Evolutionary conservation across 2,329 filamentous ascomycete genomes (phyloP), one percentile per base, ranked within the genome.

Genomic region (Cladosporium sp.): DNA sequence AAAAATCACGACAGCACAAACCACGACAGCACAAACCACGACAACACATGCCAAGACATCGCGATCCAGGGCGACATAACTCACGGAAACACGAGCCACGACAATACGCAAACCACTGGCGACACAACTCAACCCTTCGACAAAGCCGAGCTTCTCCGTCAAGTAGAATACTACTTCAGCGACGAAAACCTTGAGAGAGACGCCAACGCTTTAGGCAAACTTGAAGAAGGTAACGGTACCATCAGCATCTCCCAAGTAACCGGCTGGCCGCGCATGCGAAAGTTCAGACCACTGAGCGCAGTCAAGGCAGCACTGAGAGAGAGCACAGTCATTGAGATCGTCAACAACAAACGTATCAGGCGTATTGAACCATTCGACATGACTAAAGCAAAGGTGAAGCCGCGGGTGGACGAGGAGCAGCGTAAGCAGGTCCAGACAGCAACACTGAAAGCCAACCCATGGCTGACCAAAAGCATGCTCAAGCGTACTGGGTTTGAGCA

Each of bases 401-500:
- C 68, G 40, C 46, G 62, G 14, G 49, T 67, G 50, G 62, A 67
- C 12, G 69, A 70, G 52, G 61, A 61, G 7, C 67, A 70, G 31
- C 52, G 69, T 40, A 76, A 75, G 67, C 69, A 70, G 21, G 18
- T 33, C 5, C n/a, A 62, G 8, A 29, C 40, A 5, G 58, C 49
- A 14, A 72, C 75, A 23, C 66, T 71, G 21, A 67, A 40, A n/a
- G 67, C 71, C 33, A 70, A 74, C 35, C 72, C 74, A 29, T 77
- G 76, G 66, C 72, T 77, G 53, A 78, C 75, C 14, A 82, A 82
- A 71, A 77, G 73, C 44, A 80, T 81, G 77, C 69, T 77, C 37
- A 75, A 76, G 71, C 77, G 77, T 4, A 81, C 80, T 18, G 82
- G 82, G 0, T 83, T 84, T 66, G 82, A 84, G 85, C 89, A 93